Evolutionary conservation across 805 yeast genomes (phyloP), one percentile per base, ranked within the genome.

Genomic region (Candida silvicultrix): DNA sequence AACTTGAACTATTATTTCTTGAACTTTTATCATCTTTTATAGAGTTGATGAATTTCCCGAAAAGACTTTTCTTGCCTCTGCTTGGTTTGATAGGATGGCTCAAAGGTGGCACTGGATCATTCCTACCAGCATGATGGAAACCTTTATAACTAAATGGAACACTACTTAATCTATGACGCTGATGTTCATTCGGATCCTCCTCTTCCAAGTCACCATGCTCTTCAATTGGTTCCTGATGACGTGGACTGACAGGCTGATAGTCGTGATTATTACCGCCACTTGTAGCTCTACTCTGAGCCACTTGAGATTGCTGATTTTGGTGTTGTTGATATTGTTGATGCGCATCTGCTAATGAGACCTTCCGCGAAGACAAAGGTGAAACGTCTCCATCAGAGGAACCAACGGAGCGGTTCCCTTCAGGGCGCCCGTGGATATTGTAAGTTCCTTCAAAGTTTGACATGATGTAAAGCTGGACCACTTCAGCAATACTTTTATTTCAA

Each of bases 41-140:
- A 2, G 63, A 54, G 18, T 48, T 51, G 37, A 59, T 59, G 42
- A 61, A 58, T 44, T 59, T 60, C 2, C 63, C 64, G 41, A 59
- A 57, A 9, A 57, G 44, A 15, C 57, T 47, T 36, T 43, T 56
- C 43, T 53, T 59, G 2, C 49, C 45, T 40, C 49, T 64, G 14
- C 25, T 20, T 0, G 79, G 79, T 49, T 73, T 74, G 25, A 75
- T 70, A 1, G 80, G 80, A n/a, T 69, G 74, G 20, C 62, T 51
- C 40, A 73, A 64, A 3, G 80, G 80, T 1, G 80, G 79, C 3
- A 69, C 57, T 16, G 68, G 67, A 20, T 61, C 59, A 18, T 53
- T 52, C 29, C 40, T 46, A 5, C 49, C 57, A 21, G 53, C 44
- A 11, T 59, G 56, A 37, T 63, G 64, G 52, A 66, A 62, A 2